A percentile compares a stretch with the other conserved stretches of the same genome.
Conservation (phyloP, 208 protist genomes). For the Crithidia thermophila region DNA sequence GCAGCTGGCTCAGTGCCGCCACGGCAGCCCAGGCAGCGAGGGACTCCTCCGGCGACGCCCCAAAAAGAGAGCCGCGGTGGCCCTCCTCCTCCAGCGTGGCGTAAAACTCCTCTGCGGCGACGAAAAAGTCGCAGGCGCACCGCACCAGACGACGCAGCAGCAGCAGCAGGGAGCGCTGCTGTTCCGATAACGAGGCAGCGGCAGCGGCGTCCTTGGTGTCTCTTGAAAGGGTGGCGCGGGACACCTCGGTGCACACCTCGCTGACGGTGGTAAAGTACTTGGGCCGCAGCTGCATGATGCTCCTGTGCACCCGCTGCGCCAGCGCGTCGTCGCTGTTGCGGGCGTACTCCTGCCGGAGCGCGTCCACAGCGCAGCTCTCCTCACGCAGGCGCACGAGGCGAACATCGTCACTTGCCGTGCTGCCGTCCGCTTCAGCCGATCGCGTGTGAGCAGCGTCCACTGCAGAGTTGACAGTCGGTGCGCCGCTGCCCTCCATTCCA, state of each 20-base stretch:
- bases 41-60: slow-evolving; percentile 22
- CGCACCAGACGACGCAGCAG: slow-evolving; percentile 22
- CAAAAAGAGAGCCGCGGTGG: slow-evolving; percentile 14
- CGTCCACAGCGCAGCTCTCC: slow-evolving; percentile 3
- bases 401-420: slow-evolving; percentile 8
- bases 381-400: slow-evolving; percentile 11
- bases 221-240: background rate
- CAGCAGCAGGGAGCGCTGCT: too few species aligned
- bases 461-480: background rate
- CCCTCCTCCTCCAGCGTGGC: slow-evolving; percentile 30
- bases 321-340: slow-evolving; percentile 1
- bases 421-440: background rate
- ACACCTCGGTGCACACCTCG: slow-evolving; percentile 4
- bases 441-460: background rate
- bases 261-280: slow-evolving; percentile 1
- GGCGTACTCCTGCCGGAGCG: slow-evolving; percentile 13
- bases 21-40: slow-evolving; percentile 31
- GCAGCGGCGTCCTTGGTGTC: too few species aligned
- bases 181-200: background rate
- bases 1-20: slow-evolving; percentile 37
- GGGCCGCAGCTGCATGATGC: slow-evolving; percentile 21
- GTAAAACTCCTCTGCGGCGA: slow-evolving; percentile 45
- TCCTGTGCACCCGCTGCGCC: slow-evolving; percentile 14
- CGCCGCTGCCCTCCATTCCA: too few species aligned
- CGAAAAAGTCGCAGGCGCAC: slow-evolving; percentile 30